Base-by-base conservation (phyloP, 257 asterid genomes). In the Scutellaria galericulata region DNA sequence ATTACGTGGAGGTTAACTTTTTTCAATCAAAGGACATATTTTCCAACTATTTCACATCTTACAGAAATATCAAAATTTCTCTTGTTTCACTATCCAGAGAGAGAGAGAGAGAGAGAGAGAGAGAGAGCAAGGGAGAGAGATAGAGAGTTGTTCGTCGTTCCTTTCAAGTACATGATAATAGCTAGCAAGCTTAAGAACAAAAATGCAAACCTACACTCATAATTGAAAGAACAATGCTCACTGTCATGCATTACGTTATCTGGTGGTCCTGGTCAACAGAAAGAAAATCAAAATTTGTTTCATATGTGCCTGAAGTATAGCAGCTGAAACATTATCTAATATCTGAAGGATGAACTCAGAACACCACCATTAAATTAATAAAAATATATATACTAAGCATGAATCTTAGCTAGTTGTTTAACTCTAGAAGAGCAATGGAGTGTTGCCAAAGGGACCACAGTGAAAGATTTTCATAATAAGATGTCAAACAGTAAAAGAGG, bases 211-310 rank as follows among this genome's bases (percentile, higher is more conserved):
- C 15, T 54, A 47, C 5, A 11, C 9, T 10, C 31, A 31, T 46
- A 76, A 42, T 54, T 58, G 73, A 45, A 69, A 31, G 70, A 54
- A 63, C 57, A 42, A 70, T 22, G 24, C 52, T 42, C 13, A 45
- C 35, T 52, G 42, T 51, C 14, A 37, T 59, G 58, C 9, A 12
- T 35, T 58, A 31, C 37, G 5, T 3, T 31, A 31, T 31, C 37
- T 31, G 37, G 37, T 31, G 37, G 37, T 31, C 37, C 37, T 31
- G 37, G 10, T 53, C 35, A 40, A 54, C 13, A 47, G 18, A 67
- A 5, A 45, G 64, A 68, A 44, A 63, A 68, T 20, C 5, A 24
- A 54, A 45, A 11, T 9, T 20, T 7, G 2, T n/a, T 48, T 31
- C 51, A 46, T 7, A 39, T 48, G 18, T 41, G 56, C 46, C 24